Evolutionary conservation across 768 basidiomycete species (phyloP), one percentile per base, ranked within the genome.

Genomic region (Trametes gibbosa): DNA sequence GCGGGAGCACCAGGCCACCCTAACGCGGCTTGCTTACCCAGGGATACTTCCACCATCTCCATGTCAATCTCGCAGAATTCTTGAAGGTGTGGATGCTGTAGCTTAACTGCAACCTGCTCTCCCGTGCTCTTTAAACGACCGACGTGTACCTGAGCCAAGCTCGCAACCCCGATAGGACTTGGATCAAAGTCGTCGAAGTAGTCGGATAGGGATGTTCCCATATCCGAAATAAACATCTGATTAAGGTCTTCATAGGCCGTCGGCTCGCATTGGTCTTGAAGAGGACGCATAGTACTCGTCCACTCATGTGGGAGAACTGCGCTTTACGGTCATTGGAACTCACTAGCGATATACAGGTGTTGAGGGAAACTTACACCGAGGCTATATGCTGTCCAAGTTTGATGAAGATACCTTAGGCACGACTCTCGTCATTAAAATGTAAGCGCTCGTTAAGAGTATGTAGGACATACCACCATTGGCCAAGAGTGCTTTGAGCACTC

Each of bases 1-100:
- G 53, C 27, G 35, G 56, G 47, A 50, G 24, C 47, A 25, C 9
- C n/a, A 8, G 53, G n/a, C 8, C 13, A 13, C 29, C 25, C 27
- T n/a, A 14, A 35, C 12, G 40, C 34, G 34, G 14, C 5, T 16
- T 23, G 64, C 79, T 19, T 62, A 86, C 87, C 85, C 8, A 91
- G 75, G 7, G 87, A 84, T 16, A 86, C 80, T 49, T 89, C 86
- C 13, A 91, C 88, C 84, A 87, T 90, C 63, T 86, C 83, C 83
- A 89, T 91, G 68, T 99, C 97, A 45, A 98, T 85, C 57, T 89
- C 83, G 62, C 87, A 92, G 69, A 94, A 99, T 70, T 98, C 95
- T 14, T 88, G 85, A 2, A 99, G 79, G 71, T 90, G 91, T 9
- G 97, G 95, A 72, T 99, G 97, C 78, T 98, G 94, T 35, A 93